phyloP scores from a whole-genome alignment of 805 yeast species.

The Sugiyamaella lignohabitans region DNA sequence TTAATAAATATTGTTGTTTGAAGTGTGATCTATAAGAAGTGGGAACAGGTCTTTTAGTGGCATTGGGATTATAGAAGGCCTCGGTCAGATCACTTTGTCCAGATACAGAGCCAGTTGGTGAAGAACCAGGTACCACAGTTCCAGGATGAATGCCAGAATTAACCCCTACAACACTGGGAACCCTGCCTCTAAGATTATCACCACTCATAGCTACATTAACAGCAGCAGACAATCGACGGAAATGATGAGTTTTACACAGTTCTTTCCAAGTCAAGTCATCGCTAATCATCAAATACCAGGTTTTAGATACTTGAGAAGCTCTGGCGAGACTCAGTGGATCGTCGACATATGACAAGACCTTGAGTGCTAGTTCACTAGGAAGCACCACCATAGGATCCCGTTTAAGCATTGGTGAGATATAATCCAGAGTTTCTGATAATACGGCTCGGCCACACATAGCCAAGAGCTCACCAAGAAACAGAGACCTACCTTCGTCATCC shows the following conservation, averaged over 20 bases:
- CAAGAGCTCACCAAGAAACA: constrained; percentile 23
- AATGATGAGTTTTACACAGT: constrained; percentile 34
- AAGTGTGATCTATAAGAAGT: constrained; percentile 35
- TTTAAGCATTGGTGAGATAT: constrained; percentile 33
- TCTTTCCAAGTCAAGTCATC: constrained; percentile 40
- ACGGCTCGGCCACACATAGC: constrained; percentile 24
- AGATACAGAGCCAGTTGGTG: too few species aligned
- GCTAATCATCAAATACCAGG: constrained; percentile 50
- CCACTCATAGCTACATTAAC: constrained; percentile 14
- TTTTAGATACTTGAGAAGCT: constrained; percentile 85
- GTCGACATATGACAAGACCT: constrained; percentile 77
- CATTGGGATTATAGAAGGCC: constrained; percentile 14
- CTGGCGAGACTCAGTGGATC: constrained; percentile 78
- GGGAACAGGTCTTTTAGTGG: constrained; percentile 24
- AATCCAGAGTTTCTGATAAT: constrained; percentile 17
- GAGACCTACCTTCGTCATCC: constrained; percentile 15
- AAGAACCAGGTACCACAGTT: too few species aligned
- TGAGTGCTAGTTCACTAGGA: constrained; percentile 77
- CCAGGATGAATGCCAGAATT: too few species aligned
- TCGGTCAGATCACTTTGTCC: constrained; percentile 11
- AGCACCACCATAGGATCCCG: constrained; percentile 42
- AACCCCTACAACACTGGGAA: constrained; percentile 15
- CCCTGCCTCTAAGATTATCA: not conserved
- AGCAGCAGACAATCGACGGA: constrained; percentile 33
- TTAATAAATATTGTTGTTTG: constrained; percentile 35